phyloP scores from a whole-genome alignment of 352 stramenopile genomes.

The Phytophthora lateralis region DNA sequence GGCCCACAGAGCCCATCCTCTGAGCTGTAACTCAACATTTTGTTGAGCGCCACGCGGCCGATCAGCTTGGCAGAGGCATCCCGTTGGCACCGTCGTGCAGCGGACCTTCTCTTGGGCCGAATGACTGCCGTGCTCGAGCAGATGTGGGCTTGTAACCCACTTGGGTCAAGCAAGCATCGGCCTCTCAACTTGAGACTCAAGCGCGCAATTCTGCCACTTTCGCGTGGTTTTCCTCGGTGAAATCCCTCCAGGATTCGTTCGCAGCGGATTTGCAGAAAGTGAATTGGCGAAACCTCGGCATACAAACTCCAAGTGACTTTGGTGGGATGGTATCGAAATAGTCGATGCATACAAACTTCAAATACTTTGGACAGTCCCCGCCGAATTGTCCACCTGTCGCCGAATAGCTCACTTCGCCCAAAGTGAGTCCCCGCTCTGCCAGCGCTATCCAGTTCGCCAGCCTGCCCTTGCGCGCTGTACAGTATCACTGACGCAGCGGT shows the following conservation, averaged over 20 bases:
- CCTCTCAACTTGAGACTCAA: too few species aligned
- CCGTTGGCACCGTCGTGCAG: constrained; percentile 2
- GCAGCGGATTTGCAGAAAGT: constrained; percentile 10
- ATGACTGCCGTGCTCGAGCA: constrained; percentile 13
- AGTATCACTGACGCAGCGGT: constrained; percentile 26
- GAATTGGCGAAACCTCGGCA: not conserved
- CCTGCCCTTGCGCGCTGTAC: constrained; percentile 19
- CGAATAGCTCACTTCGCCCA: constrained; percentile 1
- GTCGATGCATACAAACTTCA: constrained; percentile 1
- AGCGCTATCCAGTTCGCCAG: constrained; percentile 29
- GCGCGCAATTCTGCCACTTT: constrained; percentile 1
- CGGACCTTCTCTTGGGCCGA: constrained; percentile 21
- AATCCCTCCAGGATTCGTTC: constrained; percentile 11
- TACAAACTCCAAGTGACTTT: constrained; percentile 18
- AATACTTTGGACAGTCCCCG: too few species aligned
- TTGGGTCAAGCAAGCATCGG: too few species aligned
- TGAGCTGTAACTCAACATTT: constrained; percentile 11
- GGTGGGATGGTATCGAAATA: constrained; percentile 1
- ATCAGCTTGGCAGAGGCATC: not conserved
- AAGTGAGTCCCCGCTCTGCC: constrained; percentile 3
- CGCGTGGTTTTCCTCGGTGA: constrained; percentile 2
- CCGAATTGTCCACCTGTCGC: not conserved
- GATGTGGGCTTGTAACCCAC: constrained; percentile 2
- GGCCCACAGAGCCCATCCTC: constrained; percentile 9
- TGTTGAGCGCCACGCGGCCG: constrained; percentile 9